These are phyloP conservation scores for Lachnellula hyalina DNA, from an alignment of 2,329 filamentous ascomycete genomes.

Conservation along the genomic window DNA sequence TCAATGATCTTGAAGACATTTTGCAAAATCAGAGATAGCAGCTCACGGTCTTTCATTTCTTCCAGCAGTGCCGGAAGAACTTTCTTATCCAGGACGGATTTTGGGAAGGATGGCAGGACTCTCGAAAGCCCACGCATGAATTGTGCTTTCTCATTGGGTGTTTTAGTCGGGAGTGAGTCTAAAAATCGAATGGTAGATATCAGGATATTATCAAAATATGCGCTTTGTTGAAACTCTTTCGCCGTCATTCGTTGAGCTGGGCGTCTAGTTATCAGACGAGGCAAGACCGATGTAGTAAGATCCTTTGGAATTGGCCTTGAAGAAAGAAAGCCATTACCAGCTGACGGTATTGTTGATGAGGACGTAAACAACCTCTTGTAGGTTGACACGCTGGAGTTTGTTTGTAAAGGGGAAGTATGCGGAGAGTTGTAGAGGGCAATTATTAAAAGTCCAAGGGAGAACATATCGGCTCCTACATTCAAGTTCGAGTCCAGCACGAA, in stretches of 20 bases:
- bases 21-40: constrained; percentile 78
- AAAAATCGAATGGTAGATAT: constrained; percentile 95
- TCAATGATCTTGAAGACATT: constrained; percentile 89
- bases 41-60: constrained; percentile 86
- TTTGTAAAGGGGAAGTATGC: constrained; percentile 78
- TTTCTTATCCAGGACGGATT: constrained; percentile 91
- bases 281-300: constrained; percentile 68
- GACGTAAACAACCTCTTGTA: constrained; percentile 83
- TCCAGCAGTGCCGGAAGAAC: constrained; percentile 83
- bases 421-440: constrained; percentile 93
- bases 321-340: constrained; percentile 78
- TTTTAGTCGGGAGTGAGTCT: constrained; percentile 87
- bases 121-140: constrained; percentile 86
- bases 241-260: constrained; percentile 85
- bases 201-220: constrained; percentile 95
- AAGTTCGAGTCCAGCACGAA: constrained; percentile 90
- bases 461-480: constrained; percentile 82
- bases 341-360: constrained; percentile 71
- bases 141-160: constrained; percentile 79
- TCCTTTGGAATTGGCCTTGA: constrained; percentile 76
- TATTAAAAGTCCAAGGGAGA: constrained; percentile 84
- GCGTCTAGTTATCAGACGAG: constrained; percentile 78
- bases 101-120: constrained; percentile 87
- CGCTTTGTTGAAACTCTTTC: constrained; percentile 87
- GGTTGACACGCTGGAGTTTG: constrained; percentile 71